phyloP scores from a whole-genome alignment of 2,329 filamentous ascomycete genomes.

The Ophiocordyceps australis region DNA sequence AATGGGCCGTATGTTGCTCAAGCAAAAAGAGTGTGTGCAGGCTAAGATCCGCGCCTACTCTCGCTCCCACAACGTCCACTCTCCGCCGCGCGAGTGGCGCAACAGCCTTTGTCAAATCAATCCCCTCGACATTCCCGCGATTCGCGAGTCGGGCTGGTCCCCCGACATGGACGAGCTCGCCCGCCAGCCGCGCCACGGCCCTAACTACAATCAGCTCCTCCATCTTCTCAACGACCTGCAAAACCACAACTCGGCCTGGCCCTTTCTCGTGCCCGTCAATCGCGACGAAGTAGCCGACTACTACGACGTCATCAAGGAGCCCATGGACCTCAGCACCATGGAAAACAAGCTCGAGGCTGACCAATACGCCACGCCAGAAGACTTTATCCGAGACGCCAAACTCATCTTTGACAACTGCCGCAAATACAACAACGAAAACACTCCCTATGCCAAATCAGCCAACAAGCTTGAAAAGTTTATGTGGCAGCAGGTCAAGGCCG shows the following conservation, averaged over 20 bases:
- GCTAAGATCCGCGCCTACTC: constrained; percentile 89
- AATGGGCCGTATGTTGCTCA: constrained; percentile 79
- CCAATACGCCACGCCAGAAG: constrained; percentile 77
- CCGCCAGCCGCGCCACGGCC: constrained; percentile 84
- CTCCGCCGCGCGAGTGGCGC: constrained; percentile 73
- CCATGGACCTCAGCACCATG: constrained; percentile 95
- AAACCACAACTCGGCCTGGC: constrained; percentile 86
- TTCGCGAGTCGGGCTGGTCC: constrained; percentile 86
- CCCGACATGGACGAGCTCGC: constrained; percentile 96
- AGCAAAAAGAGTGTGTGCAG: constrained; percentile 90
- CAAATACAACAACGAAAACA: constrained; percentile 90
- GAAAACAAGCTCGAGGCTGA: constrained; percentile 89
- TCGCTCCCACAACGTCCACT: constrained; percentile 73
- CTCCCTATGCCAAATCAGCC: constrained; percentile 85
- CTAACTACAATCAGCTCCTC: constrained; percentile 87
- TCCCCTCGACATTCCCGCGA: constrained; percentile 70
- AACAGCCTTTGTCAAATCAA: constrained; percentile 60
- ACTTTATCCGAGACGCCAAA: constrained; percentile 77
- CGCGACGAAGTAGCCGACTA: constrained; percentile 96
- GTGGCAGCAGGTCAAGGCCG: constrained; percentile 82
- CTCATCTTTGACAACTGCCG: constrained; percentile 91
- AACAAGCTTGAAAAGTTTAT: constrained; percentile 88
- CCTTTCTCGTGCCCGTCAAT: constrained; percentile 85
- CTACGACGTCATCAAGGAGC: constrained; percentile 94
- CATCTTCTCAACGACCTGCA: constrained; percentile 90